phyloP scores from a whole-genome alignment of 2,329 filamentous ascomycete species.

The Fusarium oligoseptatum region DNA sequence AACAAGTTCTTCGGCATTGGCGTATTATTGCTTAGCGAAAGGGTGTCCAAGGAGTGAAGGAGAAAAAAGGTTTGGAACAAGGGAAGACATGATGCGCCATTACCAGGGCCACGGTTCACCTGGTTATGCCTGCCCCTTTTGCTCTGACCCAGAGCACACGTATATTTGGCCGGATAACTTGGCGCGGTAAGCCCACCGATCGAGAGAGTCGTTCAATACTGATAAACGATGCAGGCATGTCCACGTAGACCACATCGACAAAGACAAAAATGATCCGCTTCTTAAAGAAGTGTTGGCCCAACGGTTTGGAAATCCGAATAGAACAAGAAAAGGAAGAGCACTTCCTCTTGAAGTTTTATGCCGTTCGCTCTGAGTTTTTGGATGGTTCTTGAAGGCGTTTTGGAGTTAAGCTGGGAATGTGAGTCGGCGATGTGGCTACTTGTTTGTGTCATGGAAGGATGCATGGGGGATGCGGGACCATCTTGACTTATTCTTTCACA shows the following conservation, averaged over 20 bases:
- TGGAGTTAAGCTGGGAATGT: not conserved
- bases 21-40: not conserved
- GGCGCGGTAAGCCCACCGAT: accelerated
- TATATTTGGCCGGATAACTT: not conserved
- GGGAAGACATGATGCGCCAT: not conserved
- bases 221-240: not conserved
- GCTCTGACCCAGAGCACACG: not conserved
- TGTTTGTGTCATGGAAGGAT: not conserved
- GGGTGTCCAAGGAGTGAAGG: not conserved
- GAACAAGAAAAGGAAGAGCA: not conserved
- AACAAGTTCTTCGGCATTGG: accelerated
- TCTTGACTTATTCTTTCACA: not conserved
- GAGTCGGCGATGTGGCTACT: not conserved
- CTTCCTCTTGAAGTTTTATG: not conserved
- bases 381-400: not conserved
- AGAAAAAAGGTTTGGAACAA: not conserved
- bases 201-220: not conserved
- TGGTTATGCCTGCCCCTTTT: not conserved
- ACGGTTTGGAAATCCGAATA: not conserved
- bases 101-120: not conserved
- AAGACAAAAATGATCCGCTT: not conserved
- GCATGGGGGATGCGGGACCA: not conserved
- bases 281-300: not conserved
- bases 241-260: not conserved
- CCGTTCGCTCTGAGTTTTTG: not conserved